These are phyloP conservation scores for Lanzia echinophila DNA, from an alignment of 2,329 filamentous ascomycete genomes.

Conservation along the genomic window DNA sequence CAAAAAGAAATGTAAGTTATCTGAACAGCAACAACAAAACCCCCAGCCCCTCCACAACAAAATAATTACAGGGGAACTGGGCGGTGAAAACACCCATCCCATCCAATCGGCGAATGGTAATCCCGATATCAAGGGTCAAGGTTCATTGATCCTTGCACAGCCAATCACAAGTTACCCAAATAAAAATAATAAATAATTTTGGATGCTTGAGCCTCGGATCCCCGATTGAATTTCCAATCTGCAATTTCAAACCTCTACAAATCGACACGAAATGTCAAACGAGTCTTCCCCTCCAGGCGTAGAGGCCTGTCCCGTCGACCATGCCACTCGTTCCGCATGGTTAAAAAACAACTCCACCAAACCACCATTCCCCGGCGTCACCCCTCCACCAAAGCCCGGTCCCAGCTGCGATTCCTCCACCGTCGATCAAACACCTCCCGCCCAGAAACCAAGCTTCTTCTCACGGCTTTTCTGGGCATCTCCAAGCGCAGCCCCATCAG, in stretches of 20 bases:
- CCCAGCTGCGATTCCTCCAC: conserved; percentile 32
- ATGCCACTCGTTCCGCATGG: conserved; percentile 83
- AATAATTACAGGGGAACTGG: not conserved
- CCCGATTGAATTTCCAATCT: not conserved
- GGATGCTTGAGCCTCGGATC: too few relatives aligned
- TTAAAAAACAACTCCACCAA: conserved; percentile 40
- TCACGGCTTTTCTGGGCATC: conserved; percentile 16
- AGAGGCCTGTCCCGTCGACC: conserved; percentile 76
- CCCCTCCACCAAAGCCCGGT: conserved; percentile 27
- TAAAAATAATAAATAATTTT: not conserved
- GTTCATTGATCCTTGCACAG: not conserved
- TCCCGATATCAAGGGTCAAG: not conserved
- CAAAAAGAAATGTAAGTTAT: not conserved
- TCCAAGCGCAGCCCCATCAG: conserved; percentile 5
- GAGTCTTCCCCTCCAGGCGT: conserved; percentile 23
- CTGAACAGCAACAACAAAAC: not conserved
- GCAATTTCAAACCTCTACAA: not conserved
- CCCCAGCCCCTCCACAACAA: not conserved
- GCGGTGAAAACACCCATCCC: not conserved
- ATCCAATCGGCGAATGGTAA: not conserved
- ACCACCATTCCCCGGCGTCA: conserved; percentile 21
- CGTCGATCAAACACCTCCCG: conserved; percentile 34
- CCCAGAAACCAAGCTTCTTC: conserved; percentile 15
- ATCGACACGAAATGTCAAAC: conserved; percentile 24
- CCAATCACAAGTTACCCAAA: not conserved